A percentile compares a stretch with the other conserved stretches of the same genome.
These are phyloP conservation scores for Phallus indusiatus DNA, from an alignment of 768 basidiomycete species.

Conservation along the genomic window DNA sequence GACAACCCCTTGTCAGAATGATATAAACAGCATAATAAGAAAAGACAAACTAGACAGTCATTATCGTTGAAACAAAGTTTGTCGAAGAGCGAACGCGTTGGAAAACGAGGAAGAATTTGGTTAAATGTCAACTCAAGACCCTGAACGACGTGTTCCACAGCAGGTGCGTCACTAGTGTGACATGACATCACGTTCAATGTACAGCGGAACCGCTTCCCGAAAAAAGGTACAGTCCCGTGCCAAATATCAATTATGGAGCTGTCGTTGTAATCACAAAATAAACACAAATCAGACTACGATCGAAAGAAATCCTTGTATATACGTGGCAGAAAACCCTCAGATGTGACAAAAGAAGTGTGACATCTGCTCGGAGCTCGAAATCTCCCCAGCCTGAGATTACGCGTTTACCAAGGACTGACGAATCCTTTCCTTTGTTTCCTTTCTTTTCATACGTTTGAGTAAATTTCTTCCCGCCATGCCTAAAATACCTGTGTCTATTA, in stretches of 20 bases:
- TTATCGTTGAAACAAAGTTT: conserved; percentile 14
- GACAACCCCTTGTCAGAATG: conserved; percentile 6
- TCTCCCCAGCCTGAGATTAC: not conserved
- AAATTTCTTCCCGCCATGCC: conserved; percentile 40
- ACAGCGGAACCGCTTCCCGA: not conserved
- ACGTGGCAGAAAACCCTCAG: not conserved
- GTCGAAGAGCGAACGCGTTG: not conserved
- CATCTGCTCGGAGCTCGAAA: conserved; percentile 3
- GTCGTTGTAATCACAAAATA: not conserved
- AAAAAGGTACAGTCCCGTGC: not conserved
- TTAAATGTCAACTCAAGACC: not conserved
- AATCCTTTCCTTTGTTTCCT: not conserved
- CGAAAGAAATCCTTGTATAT: not conserved
- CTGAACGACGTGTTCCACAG: conserved; percentile 8
- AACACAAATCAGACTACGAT: not conserved
- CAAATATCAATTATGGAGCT: too few relatives aligned
- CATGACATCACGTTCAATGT: not conserved
- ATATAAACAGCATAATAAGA: not conserved
- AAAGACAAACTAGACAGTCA: conserved; percentile 38
- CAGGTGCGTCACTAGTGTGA: conserved; percentile 3
- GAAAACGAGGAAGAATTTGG: not conserved
- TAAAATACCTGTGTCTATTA: conserved; percentile 68
- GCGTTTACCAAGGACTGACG: not conserved
- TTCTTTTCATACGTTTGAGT: not conserved
- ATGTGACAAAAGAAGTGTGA: not conserved